Evolutionary conservation across 2,329 filamentous ascomycete genomes (phyloP), one percentile per base, ranked within the genome.

Genomic region (Hypocreales sp.): DNA sequence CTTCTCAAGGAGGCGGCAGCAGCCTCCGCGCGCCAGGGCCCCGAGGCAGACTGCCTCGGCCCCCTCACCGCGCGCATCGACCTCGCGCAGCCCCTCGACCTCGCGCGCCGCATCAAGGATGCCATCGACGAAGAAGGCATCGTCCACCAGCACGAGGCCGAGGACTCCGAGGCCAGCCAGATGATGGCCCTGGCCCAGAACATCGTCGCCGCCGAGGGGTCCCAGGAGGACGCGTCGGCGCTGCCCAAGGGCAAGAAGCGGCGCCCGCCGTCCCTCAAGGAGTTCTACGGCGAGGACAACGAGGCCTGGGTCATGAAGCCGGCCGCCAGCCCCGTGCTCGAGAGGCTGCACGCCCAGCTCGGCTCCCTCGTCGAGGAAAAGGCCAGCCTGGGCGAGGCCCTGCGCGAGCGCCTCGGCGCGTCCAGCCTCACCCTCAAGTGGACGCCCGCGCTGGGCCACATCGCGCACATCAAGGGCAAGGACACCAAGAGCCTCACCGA

Each of bases 61-160:
- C 38, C 47, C 22, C 47, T 80, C 31, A 45, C 64, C 3, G 50
- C 48, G 13, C 68, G 77, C 6, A 70, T 90, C 23, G 61, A 70
- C 29, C 60, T 94, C 13, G 60, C 67, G 9, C 68, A 71, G 3
- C 80, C 84, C 0, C 55, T 60, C 8, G 61, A 67, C 22, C 66
- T 95, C 5, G 80, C 86, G 3, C 53, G 60, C 14, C 67, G 66
- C 14, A 93, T 98, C 32, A 56, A 67, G 26, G 60, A 67, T 3
- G 76, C 87, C 4, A 92, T 98, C 31, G 90, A 98, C 42, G 90
- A 95, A 53, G 86, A 94, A 35, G 82, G 84, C 0, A 58, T 95
- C n/a, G 63, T 74, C 11, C 72, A 81, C 38, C 76, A 81, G 41
- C 86, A 94, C 41, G 69, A 77, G 20, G 64, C 77, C 2, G 74